These are phyloP conservation scores for Dendrostoma leiphaemia DNA, from an alignment of 2,329 filamentous ascomycete species.

Conservation along the genomic window DNA sequence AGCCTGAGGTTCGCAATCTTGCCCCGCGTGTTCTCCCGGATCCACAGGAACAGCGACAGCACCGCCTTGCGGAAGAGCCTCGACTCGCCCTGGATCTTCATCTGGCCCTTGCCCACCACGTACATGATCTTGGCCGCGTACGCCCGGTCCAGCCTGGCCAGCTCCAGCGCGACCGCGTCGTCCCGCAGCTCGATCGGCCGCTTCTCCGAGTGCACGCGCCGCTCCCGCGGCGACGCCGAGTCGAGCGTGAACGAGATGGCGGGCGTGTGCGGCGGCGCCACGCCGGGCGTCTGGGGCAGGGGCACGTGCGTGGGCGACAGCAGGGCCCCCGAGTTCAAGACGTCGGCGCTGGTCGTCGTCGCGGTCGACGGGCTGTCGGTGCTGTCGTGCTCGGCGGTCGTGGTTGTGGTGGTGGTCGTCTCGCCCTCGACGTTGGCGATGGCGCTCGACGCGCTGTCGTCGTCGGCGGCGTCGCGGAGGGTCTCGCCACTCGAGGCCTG, in stretches of 20 bases:
- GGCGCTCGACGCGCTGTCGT: conserved; percentile 12
- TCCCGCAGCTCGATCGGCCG: conserved; percentile 26
- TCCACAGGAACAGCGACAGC: conserved; percentile 57
- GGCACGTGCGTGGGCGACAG: not conserved
- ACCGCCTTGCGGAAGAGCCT: conserved; percentile 42
- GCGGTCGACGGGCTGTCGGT: not conserved
- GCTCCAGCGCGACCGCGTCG: conserved; percentile 32
- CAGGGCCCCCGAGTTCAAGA: not conserved
- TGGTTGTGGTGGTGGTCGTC: not conserved
- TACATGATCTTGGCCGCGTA: conserved; percentile 50
- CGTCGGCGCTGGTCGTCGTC: not conserved
- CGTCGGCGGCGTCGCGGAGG: conserved; percentile 8
- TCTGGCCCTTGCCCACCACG: conserved; percentile 59
- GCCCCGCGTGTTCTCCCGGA: conserved; percentile 60
- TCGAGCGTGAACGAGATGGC: not conserved
- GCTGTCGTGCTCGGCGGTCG: not conserved
- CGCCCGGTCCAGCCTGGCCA: conserved; percentile 43
- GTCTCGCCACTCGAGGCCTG: conserved; percentile 24
- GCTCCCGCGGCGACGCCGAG: not conserved
- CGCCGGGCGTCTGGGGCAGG: not conserved
- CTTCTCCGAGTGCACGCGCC: conserved; percentile 8
- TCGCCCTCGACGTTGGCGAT: conserved; percentile 10
- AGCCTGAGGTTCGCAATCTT: conserved; percentile 63
- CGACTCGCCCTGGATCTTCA: conserved; percentile 44
- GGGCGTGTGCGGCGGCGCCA: not conserved